These are phyloP conservation scores for Drechslera avenae DNA, from an alignment of 2,329 filamentous ascomycete species.

Conservation along the genomic window DNA sequence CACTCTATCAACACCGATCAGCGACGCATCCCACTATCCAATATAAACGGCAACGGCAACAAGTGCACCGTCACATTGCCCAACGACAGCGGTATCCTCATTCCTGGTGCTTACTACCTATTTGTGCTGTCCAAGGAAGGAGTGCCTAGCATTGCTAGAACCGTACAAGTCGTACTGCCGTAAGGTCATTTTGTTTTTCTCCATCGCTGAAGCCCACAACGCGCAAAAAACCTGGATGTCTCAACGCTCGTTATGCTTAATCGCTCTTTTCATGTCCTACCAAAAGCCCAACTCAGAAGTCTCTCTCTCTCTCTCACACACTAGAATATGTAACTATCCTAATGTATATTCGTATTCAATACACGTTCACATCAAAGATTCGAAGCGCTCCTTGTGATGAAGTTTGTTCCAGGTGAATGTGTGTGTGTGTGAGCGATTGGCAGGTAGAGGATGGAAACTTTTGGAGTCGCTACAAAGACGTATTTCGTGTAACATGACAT, in stretches of 20 bases:
- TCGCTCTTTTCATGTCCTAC: background rate
- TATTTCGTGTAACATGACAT: too few species aligned
- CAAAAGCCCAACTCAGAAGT: background rate
- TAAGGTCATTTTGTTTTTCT: background rate
- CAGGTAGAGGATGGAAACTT: too few species aligned
- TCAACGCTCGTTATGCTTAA: background rate
- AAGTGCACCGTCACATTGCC: slow-evolving; percentile 25
- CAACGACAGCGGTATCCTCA: slow-evolving; percentile 27
- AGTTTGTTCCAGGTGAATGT: too few species aligned
- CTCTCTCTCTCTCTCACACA: background rate
- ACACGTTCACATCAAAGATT: too few species aligned
- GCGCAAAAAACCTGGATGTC: background rate
- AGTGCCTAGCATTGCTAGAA: slow-evolving; percentile 29
- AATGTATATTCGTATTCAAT: too few species aligned
- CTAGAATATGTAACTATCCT: too few species aligned
- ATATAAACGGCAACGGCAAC: slow-evolving; percentile 10
- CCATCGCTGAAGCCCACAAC: background rate
- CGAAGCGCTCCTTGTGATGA: too few species aligned
- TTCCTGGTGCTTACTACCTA: slow-evolving; percentile 34
- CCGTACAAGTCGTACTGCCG: slow-evolving; percentile 25
- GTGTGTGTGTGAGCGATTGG: too few species aligned
- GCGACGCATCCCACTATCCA: slow-evolving; percentile 27
- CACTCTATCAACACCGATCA: slow-evolving; percentile 40
- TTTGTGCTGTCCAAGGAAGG: slow-evolving; percentile 27
- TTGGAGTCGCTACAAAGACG: too few species aligned